These are phyloP conservation scores for Penicillium italicum DNA, from an alignment of 2,329 filamentous ascomycete genomes.

Conservation along the genomic window DNA sequence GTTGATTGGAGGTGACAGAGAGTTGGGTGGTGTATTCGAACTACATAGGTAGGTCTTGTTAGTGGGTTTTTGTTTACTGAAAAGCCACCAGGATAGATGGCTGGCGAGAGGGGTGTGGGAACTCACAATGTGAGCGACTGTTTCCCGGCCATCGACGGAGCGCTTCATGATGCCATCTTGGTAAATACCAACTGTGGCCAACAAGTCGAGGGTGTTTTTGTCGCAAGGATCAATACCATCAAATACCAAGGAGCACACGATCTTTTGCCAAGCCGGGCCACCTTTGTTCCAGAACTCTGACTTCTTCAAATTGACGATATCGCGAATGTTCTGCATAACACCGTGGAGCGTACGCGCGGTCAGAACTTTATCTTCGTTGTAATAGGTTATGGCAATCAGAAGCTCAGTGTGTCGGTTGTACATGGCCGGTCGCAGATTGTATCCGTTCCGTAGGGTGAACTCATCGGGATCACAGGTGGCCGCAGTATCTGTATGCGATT, in stretches of 20 bases:
- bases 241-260: slow-evolving; percentile 91
- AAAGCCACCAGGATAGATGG: no score
- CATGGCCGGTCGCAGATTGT: slow-evolving; percentile 95
- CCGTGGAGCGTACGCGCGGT: slow-evolving; percentile 88
- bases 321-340: slow-evolving; percentile 96
- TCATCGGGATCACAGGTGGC: slow-evolving; percentile 97
- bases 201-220: slow-evolving; percentile 86
- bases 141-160: slow-evolving; percentile 93
- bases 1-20: slow-evolving; percentile 89
- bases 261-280: slow-evolving; percentile 97
- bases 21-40: slow-evolving; percentile 98
- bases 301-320: slow-evolving; percentile 97
- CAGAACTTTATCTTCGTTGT: slow-evolving; percentile 97
- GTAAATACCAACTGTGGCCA: slow-evolving; percentile 93
- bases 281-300: slow-evolving; percentile 99
- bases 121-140: slow-evolving; percentile 75
- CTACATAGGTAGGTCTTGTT: slow-evolving; percentile 20
- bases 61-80: background rate
- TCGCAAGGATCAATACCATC: slow-evolving; percentile 96
- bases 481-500: slow-evolving; percentile 64
- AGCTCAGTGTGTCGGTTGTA: slow-evolving; percentile 98
- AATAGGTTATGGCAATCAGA: slow-evolving; percentile 96
- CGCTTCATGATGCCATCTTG: slow-evolving; percentile 98
- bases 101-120: no score
- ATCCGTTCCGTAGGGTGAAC: slow-evolving; percentile 97